Base-by-base conservation (phyloP, 108 stramenopile genomes). In the Cyclotella cryptica region DNA sequence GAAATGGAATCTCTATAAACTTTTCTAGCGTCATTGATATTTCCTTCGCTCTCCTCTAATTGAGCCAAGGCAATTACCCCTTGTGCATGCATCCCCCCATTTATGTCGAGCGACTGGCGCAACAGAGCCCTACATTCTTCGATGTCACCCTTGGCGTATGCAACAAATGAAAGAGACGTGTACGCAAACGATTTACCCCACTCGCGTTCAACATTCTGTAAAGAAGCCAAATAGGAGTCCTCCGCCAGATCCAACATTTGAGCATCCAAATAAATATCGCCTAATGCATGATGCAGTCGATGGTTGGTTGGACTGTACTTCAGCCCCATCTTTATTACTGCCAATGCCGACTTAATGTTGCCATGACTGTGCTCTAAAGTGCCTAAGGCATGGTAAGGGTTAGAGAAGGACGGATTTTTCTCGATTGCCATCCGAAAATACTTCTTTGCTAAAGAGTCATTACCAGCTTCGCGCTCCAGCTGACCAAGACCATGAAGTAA, bases 251-350 rank as follows among this genome's bases (percentile, higher is more conserved):
- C 84, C 12, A 88, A 57, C 83, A 88, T 70, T 43, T 89, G 86
- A n/a, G 91, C 91, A 52, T 90, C 90, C 14, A 90, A 78, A 67
- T 91, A 92, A 3, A 94, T 41, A 79, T 91, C 91, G 17, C 93
- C 93, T 27, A 90, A 69, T 5, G 93, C 93, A 75, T 94, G 93
- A 78, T 90, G 85, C 55, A 94, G 59, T 67, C 91, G 84, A 84
- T 94, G 93, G 57, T 91, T 91, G 18, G 76, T 70, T 4, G 90
- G 91, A 65, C 87, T 87, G 57, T 84, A 71, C 58, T 84, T 66
- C 21, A 94, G 43, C 2, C 93, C 93, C 41, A 70, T 54, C 55
- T 91, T 84, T 27, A 94, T 64, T 21, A 91, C 83, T 40, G 85
- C 75, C 75, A 87, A 84, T 58, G 93, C 91, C 26, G 49, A 64